Evolutionary conservation across 345 rosid species (phyloP).

Genomic region (Eucalyptus tenuipes): DNA sequence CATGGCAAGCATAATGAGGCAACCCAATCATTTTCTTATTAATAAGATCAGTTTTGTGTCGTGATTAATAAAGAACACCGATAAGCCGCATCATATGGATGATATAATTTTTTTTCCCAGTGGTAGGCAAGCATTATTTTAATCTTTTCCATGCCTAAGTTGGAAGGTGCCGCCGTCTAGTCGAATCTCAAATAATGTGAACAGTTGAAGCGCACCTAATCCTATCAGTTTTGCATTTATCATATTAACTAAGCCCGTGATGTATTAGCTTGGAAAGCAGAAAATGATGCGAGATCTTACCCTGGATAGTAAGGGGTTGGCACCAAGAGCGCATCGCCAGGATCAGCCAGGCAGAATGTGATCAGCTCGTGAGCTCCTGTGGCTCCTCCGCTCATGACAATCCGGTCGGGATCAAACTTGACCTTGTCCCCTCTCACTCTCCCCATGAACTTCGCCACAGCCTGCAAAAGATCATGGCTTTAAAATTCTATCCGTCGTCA

Average conservation of each 20-base stretch:
- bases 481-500: background rate
- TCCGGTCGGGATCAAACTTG: slow-evolving; percentile 62
- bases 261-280: background rate
- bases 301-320: slow-evolving; percentile 98
- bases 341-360: slow-evolving; percentile 81
- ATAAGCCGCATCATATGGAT: background rate
- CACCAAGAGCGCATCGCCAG: slow-evolving; percentile 83
- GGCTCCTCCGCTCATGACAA: slow-evolving; percentile 98
- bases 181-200: background rate
- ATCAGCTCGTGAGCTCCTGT: slow-evolving; percentile 89
- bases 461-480: slow-evolving; percentile 23
- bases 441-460: slow-evolving; percentile 82
- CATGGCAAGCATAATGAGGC: background rate
- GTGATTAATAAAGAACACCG: background rate
- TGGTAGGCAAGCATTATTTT: background rate
- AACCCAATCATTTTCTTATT: background rate
- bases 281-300: slow-evolving; percentile 19
- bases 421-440: slow-evolving; percentile 59
- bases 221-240: background rate
- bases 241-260: background rate
- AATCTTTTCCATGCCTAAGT: background rate
- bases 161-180: background rate
- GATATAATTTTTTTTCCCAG: background rate
- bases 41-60: background rate
- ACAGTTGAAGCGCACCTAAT: background rate